phyloP scores from a whole-genome alignment of 331 rosid species.

The Malus hybrid region DNA sequence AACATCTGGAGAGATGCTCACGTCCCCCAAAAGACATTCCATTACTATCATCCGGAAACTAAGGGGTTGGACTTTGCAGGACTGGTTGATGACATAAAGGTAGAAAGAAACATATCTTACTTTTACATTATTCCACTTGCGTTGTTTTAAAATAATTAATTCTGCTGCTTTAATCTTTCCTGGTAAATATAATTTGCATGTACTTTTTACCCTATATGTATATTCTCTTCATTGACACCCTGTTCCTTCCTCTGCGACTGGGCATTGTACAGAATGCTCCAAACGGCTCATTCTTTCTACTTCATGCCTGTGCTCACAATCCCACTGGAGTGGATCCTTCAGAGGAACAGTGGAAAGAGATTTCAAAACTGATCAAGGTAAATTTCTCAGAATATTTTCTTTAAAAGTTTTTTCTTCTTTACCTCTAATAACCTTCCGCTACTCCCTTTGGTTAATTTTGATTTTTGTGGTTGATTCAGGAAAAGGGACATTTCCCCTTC shows the following conservation, averaged over 20 bases:
- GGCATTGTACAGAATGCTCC: conserved; percentile 74
- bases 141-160: background rate
- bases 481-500: conserved; percentile 83
- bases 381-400: background rate
- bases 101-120: conserved; percentile 4
- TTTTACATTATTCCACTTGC: background rate
- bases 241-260: conserved; percentile 6
- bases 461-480: conserved; percentile 39
- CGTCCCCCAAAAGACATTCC: conserved; percentile 71
- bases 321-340: conserved; percentile 99
- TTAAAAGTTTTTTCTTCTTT: background rate
- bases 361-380: conserved; percentile 76
- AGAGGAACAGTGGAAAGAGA: conserved; percentile 92
- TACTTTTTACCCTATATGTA: background rate
- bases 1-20: conserved; percentile 97
- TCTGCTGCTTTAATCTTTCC: background rate
- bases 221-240: conserved; percentile 14
- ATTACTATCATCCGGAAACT: conserved; percentile 83
- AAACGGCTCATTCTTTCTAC: conserved; percentile 82
- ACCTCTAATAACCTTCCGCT: background rate
- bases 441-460: background rate
- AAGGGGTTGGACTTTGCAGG: conserved; percentile 84
- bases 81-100: conserved; percentile 79
- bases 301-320: conserved; percentile 99
- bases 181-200: background rate